Base-by-base conservation (phyloP, 2,329 filamentous ascomycete genomes). In the Thermothelomyces thermophilus region DNA sequence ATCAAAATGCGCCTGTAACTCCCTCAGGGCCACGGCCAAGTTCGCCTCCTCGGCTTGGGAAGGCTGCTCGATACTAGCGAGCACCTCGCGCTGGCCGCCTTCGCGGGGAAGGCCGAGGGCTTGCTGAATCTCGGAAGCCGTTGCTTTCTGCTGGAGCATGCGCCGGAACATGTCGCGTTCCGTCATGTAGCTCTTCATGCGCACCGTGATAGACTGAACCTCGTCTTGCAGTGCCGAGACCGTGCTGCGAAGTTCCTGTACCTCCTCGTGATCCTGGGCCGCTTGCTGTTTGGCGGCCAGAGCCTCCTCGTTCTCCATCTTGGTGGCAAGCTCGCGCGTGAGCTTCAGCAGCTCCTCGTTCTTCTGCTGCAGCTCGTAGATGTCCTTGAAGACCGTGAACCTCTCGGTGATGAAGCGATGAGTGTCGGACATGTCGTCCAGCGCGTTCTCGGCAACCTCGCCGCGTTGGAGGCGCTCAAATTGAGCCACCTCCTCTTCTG, bases 131-230 rank as follows among this genome's bases (percentile, higher is more conserved):
- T 90, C 84, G 11, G 71, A 74, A 64, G 79, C 64, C 63, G 77
- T 62, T 63, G 74, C 65, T 70, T 83, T 67, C 55, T 93, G 87
- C 58, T 91, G 87, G 26, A 96, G 79, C 73, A 97, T 90, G 46
- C 90, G 89, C 19, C 91, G 84, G 83, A 96, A 97, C 81, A 96
- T 96, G 64, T 98, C 91, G 55, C 93, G 84, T 70, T 98, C 93
- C 61, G 90, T 88, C 64, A 93, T 89, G 66, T 95, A 95, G 66
- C 88, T 95, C 71, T 95, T 88, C 56, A 90, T 87, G 50, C 90
- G 87, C 26, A 86, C 82, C 37, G 86, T 82, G 57, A 95, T 84
- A 11, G 86, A 86, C 58, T 84, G 81, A 46, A 95, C 81, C 64
- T 96, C 90, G 56, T 96, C 91, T 51, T 88, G 83, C 66, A 91